These are phyloP conservation scores for Eremochloa ophiuroides DNA, from an alignment of 176 grass and related monocot genomes.

Conservation along the genomic window DNA sequence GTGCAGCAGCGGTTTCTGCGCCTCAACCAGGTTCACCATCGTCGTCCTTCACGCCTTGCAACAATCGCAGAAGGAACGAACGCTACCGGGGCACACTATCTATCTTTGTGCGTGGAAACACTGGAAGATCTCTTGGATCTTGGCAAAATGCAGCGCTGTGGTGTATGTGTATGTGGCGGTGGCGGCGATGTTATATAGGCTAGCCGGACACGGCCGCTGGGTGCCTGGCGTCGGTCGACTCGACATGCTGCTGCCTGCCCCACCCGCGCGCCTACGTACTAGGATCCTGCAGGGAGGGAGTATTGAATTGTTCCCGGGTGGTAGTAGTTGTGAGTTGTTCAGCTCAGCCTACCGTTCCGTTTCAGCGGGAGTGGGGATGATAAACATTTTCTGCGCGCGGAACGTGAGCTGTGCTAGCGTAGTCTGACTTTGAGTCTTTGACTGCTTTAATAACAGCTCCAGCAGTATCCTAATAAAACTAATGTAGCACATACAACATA, in stretches of 20 bases:
- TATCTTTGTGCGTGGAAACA: not conserved
- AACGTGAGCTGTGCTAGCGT: not conserved
- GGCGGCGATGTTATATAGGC: not conserved
- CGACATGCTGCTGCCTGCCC: not conserved
- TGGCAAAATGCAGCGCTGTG: not conserved
- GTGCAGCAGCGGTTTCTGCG: slow-evolving; percentile 78
- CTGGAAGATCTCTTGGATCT: not conserved
- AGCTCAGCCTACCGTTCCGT: not conserved
- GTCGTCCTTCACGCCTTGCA: not conserved
- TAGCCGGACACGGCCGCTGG: not conserved
- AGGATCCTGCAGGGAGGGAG: not conserved
- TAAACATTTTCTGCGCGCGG: not conserved
- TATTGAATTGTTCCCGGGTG: not conserved
- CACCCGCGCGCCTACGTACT: not conserved
- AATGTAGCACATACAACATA: too few relatives aligned
- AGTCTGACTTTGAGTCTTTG: not conserved
- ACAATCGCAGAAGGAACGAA: not conserved
- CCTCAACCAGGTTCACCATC: slow-evolving; percentile 88
- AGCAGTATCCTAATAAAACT: too few relatives aligned
- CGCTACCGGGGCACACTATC: not conserved
- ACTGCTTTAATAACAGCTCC: too few relatives aligned
- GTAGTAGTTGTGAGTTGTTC: slow-evolving; percentile 39
- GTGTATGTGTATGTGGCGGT: not conserved
- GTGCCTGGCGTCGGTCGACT: not conserved
- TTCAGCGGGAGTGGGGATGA: not conserved